Evolutionary conservation across 2,329 filamentous ascomycete species (phyloP).

Genomic region (Trichothecium roseum): DNA sequence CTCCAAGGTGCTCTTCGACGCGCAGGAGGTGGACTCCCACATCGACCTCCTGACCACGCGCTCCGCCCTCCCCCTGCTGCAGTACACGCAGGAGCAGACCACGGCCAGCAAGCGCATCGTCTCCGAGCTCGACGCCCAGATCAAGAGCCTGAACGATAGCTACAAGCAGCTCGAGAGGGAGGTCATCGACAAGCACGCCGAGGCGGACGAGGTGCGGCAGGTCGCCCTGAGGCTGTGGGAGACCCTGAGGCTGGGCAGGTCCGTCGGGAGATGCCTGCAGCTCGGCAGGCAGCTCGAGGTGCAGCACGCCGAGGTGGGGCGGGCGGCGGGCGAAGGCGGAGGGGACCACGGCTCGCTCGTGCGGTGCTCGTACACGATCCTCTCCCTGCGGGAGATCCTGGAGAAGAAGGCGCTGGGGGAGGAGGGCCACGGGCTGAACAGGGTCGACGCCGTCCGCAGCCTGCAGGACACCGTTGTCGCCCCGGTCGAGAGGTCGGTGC

Average conservation of each 20-base stretch:
- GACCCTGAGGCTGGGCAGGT: slow-evolving; percentile 65
- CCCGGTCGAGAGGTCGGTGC: slow-evolving; percentile 65
- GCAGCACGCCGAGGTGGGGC: slow-evolving; percentile 59
- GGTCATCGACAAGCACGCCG: slow-evolving; percentile 74
- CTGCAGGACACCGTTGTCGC: slow-evolving; percentile 59
- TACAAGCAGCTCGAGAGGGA: slow-evolving; percentile 81
- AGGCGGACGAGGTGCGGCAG: slow-evolving; percentile 70
- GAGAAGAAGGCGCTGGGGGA: slow-evolving; percentile 56
- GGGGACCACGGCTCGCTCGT: slow-evolving; percentile 73
- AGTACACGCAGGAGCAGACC: slow-evolving; percentile 66
- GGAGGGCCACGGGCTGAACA: slow-evolving; percentile 67
- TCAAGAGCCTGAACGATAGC: slow-evolving; percentile 70
- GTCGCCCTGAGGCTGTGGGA: slow-evolving; percentile 73
- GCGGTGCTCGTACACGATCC: slow-evolving; percentile 68
- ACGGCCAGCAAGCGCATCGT: slow-evolving; percentile 64
- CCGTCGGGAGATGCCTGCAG: slow-evolving; percentile 68
- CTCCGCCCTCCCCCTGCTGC: slow-evolving; percentile 69
- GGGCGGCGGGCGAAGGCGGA: slow-evolving; percentile 28
- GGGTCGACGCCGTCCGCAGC: slow-evolving; percentile 60
- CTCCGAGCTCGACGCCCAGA: slow-evolving; percentile 66
- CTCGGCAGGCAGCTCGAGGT: slow-evolving; percentile 78
- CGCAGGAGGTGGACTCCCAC: slow-evolving; percentile 93
- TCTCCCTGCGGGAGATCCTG: slow-evolving; percentile 66
- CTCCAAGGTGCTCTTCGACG: slow-evolving; percentile 88
- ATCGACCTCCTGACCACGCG: slow-evolving; percentile 84